Base-by-base conservation (phyloP, 345 rosid genomes). In the Eutrema yunnanense region DNA sequence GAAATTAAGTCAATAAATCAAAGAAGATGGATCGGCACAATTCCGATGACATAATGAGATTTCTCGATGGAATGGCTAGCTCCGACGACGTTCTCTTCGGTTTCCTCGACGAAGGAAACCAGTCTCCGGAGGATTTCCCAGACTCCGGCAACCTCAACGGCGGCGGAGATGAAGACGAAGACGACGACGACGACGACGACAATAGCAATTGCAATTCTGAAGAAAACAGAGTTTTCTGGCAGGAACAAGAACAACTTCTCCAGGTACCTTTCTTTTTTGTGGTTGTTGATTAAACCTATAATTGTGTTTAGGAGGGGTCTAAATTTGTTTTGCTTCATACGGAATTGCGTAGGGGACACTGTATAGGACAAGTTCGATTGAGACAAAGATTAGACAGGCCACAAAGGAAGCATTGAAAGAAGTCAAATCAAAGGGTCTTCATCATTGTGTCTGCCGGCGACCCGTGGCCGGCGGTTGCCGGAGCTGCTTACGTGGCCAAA, bases 201-300 rank as follows among this genome's bases (percentile, higher is more conserved):
- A 79, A 66, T 22, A 75, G 11, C 22, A 9, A 67, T 4, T 52
- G 70, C 61, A 56, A 65, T 67, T 72, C 73, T 11, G 86, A 86
- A 74, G 90, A 82, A 71, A 82, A 46, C 48, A 89, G 14, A 62
- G 75, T 33, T n/a, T 91, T 87, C 49, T 94, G 97, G 98, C 88
- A 86, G 6, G 67, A 83, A 6, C 96, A 94, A 59, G 85, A 81
- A 46, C 81, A 86, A 54, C 86, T 87, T 68, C 86, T 94, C 7
- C 90, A 86, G 95, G 98, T 94, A 77, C 6, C 12, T 53, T 12
- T 65, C 6, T 29, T 48, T 8, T 30, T 40, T 0, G 12, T 9
- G 13, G 50, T 40, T 6, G 3, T 32, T 32, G 29, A 6, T 53
- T 22, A 22, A 22, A 22, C 26, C 26, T 22, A 22, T 16, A 53